Conservation (phyloP, 176 grass and related monocot genomes). For the Saccharum officinarum region DNA sequence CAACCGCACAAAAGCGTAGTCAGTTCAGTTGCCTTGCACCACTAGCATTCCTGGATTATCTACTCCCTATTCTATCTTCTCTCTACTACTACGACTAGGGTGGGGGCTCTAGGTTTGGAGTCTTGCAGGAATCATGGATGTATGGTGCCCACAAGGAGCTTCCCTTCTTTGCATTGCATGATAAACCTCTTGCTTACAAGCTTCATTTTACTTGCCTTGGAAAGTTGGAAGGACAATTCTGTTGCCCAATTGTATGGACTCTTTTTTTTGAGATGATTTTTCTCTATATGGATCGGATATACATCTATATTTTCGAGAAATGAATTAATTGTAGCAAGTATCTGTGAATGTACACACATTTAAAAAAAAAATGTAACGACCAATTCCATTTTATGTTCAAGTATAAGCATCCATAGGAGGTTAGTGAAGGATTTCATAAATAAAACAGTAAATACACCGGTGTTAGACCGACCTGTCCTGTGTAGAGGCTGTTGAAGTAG, state of each 20-base stretch:
- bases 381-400: background rate
- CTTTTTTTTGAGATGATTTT: too few relatives aligned
- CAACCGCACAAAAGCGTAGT: background rate
- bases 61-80: background rate
- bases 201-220: constrained; percentile 32
- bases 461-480: constrained; percentile 43
- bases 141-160: background rate
- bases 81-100: background rate
- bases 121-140: background rate
- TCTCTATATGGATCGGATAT: background rate
- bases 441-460: background rate
- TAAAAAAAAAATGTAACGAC: background rate
- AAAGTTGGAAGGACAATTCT: constrained; percentile 5
- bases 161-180: background rate
- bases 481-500: constrained; percentile 82
- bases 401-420: background rate
- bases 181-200: constrained; percentile 38
- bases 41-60: background rate
- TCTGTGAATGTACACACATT: background rate
- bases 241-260: background rate
- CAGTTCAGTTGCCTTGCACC: background rate
- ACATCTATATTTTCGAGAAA: background rate
- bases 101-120: background rate
- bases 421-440: background rate
- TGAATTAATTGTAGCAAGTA: too few relatives aligned